Evolutionary conservation across 768 basidiomycete species (phyloP).

Genomic region (Pleurotus cornucopiae): DNA sequence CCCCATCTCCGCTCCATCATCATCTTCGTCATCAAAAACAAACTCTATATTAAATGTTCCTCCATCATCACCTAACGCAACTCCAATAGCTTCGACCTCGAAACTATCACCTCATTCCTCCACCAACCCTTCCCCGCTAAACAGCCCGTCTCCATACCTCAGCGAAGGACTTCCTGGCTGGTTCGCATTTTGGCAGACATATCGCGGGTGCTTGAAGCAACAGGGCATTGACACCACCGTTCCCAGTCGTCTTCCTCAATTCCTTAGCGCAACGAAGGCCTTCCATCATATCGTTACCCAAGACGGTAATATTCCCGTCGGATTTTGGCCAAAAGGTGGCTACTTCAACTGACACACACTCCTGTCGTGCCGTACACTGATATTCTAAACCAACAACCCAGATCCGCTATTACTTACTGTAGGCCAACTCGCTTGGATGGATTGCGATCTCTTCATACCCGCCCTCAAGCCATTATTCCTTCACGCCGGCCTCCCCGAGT

Average conservation of each 20-base stretch:
- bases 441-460: conserved; percentile 61
- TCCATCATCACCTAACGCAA: not conserved
- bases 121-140: conserved; percentile 14
- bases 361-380: too few relatives aligned
- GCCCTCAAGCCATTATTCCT: conserved; percentile 60
- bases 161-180: conserved; percentile 45
- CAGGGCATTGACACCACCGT: conserved; percentile 55
- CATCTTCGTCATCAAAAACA: not conserved
- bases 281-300: conserved; percentile 54
- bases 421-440: conserved; percentile 73
- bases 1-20: not conserved
- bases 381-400: conserved; percentile 16
- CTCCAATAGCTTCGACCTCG: conserved; percentile 13
- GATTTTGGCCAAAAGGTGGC: conserved; percentile 65
- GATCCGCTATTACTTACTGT: conserved; percentile 58
- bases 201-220: conserved; percentile 47
- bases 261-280: conserved; percentile 42
- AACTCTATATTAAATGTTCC: not conserved
- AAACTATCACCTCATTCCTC: not conserved
- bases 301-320: conserved; percentile 62
- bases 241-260: conserved; percentile 47
- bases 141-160: conserved; percentile 12
- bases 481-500: conserved; percentile 45
- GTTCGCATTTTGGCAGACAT: conserved; percentile 61
- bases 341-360: too few relatives aligned